phyloP scores from a whole-genome alignment of 1,284 basidiomycete genomes.

The Psilocybe mexicana region DNA sequence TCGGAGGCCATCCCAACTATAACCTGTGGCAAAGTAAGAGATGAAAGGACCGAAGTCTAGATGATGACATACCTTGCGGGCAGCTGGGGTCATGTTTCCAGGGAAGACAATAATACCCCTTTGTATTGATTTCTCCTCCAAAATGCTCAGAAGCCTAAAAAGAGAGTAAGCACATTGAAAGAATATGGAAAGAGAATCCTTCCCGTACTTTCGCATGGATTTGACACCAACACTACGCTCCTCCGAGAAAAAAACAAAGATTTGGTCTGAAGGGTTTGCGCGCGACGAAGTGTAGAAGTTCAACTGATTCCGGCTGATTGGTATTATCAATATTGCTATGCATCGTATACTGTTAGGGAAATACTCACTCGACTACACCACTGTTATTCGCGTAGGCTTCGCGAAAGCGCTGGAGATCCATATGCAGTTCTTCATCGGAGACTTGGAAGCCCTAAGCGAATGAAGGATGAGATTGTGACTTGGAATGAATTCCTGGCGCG shows the following conservation, averaged over 20 bases:
- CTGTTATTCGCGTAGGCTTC: conserved; percentile 61
- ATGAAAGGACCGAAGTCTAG: conserved; percentile 8
- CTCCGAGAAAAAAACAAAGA: conserved; percentile 94
- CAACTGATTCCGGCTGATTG: conserved; percentile 75
- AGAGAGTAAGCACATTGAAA: conserved; percentile 2
- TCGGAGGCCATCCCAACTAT: conserved; percentile 85
- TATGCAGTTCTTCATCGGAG: conserved; percentile 87
- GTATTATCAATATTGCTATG: conserved; percentile 3
- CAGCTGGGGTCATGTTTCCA: conserved; percentile 95
- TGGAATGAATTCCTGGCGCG: conserved; percentile 7
- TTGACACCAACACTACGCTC: conserved; percentile 93
- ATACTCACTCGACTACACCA: conserved; percentile 64
- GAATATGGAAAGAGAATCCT: neutral
- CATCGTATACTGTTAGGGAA: neutral
- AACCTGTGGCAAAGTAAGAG: conserved; percentile 53
- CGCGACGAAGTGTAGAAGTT: conserved; percentile 85
- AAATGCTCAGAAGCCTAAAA: conserved; percentile 79
- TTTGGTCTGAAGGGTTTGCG: conserved; percentile 73
- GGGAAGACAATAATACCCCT: conserved; percentile 96
- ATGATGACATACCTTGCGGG: conserved; percentile 74
- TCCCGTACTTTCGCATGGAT: conserved; percentile 89
- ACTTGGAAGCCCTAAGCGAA: conserved; percentile 79
- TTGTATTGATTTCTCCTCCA: conserved; percentile 89
- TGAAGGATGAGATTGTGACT: conserved; percentile 22
- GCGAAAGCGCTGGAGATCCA: conserved; percentile 80